Base-by-base conservation (phyloP, 148 eudicot species). In the Fagopyrum tataricum region DNA sequence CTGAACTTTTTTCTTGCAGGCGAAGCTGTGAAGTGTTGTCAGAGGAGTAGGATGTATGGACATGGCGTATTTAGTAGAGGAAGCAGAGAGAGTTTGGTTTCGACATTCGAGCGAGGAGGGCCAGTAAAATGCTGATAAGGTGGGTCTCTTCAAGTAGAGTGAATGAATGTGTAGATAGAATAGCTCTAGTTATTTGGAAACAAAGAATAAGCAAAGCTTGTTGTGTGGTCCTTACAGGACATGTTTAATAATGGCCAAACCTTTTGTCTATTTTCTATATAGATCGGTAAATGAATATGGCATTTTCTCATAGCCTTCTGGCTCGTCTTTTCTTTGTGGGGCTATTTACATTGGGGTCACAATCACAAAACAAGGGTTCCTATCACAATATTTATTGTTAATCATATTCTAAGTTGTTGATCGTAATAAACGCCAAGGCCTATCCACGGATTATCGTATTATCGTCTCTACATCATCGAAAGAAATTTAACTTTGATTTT, bases 81-180 rank as follows among this genome's bases (percentile, higher is more conserved):
- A 23, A 8, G 40, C 37, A 55, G 26, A n/a, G 6, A n/a, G 15
- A 24, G 10, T 31, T 31, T 31, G 37, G 37, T 31, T 31, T 31
- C 2, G 40, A 11, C 15, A 23, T 4, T 24, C 5, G 3, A 24
- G 24, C 11, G 39, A 8, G 15, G 39, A 24, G 23, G 66, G 66
- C 66, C 66, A 62, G 42, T 21, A 42, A 42, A 7, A 62, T 11
- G 67, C 7, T 62, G 67, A 62, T 62, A 62, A 62, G 67, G 67
- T 62, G 42, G 66, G 67, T 62, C 42, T n/a, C n/a, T n/a, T n/a
- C n/a, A n/a, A n/a, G n/a, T n/a, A n/a, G 13, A 26, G 67, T 13
- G 24, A 17, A 9, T 62, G 67, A 26, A 12, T 6, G n/a, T 26
- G 67, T 62, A 62, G 17, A 62, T 62, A 62, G 15, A 62, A 12